A percentile compares a stretch with the other conserved stretches of the same genome.
phyloP scores from a whole-genome alignment of 108 stramenopile species.

The Skeletonema tropicum region DNA sequence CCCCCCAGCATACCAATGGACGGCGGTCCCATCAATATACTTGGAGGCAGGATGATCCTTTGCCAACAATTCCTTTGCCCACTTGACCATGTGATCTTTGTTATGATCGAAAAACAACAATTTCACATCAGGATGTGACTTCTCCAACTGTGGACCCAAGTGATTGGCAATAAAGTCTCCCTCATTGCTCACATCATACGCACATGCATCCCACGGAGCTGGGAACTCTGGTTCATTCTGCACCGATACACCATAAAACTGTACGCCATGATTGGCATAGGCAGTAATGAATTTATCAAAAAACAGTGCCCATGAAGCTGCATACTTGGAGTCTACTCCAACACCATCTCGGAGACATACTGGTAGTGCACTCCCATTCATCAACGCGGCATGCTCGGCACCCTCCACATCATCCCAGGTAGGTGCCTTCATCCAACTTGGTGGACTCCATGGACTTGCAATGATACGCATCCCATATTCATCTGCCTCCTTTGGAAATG shows the following conservation, averaged over 20 bases:
- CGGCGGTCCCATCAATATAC: constrained; percentile 91
- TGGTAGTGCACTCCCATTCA: constrained; percentile 74
- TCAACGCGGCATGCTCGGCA: constrained; percentile 51
- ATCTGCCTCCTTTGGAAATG: constrained; percentile 46
- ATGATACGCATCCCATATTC: constrained; percentile 71
- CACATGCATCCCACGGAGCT: constrained; percentile 98
- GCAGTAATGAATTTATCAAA: constrained; percentile 85
- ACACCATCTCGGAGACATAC: constrained; percentile 82
- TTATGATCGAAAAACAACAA: constrained; percentile 96
- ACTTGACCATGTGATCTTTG: constrained; percentile 89
- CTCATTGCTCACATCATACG: constrained; percentile 71
- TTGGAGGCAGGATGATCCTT: constrained; percentile 52
- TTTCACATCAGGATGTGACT: constrained; percentile 85
- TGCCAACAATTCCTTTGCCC: constrained; percentile 65
- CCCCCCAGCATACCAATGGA: constrained; percentile 95
- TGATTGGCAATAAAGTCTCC: constrained; percentile 87
- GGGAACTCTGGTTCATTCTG: constrained; percentile 97
- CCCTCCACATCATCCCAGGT: constrained; percentile 43
- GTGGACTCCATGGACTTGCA: constrained; percentile 94
- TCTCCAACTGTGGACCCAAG: constrained; percentile 79
- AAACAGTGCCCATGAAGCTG: constrained; percentile 82
- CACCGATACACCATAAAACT: constrained; percentile 76
- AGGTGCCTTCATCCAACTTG: constrained; percentile 95
- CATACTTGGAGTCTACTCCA: constrained; percentile 67
- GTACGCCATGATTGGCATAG: constrained; percentile 67